Percentiles rank a stretch among this genome's conserved stretches.
Evolutionary conservation across 225 moss, liverwort and hornwort species (phyloP).

Genomic region (Takakia lepidozioides): DNA sequence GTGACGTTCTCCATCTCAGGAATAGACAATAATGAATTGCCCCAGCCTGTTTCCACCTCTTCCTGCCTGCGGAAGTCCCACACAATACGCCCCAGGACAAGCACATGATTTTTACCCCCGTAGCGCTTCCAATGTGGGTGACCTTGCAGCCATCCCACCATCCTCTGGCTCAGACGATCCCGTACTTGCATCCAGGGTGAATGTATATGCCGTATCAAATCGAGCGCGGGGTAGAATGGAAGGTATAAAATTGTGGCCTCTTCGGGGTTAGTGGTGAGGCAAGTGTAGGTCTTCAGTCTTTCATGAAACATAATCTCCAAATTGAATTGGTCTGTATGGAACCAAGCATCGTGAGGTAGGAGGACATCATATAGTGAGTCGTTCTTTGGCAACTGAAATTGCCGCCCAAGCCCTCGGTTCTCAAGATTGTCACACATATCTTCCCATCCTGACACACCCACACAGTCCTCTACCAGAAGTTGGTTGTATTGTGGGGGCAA

Average conservation of each 20-base stretch:
- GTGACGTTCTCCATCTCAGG: slow-evolving; percentile 60
- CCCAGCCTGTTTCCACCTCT: slow-evolving; percentile 20
- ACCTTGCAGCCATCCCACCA: slow-evolving; percentile 41
- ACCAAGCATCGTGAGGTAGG: slow-evolving; percentile 48
- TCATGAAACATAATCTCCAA: slow-evolving; percentile 56
- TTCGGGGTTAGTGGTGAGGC: slow-evolving; percentile 47
- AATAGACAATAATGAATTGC: slow-evolving; percentile 37
- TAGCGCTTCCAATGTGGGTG: slow-evolving; percentile 40
- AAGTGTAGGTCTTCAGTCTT: slow-evolving; percentile 43
- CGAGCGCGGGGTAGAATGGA: slow-evolving; percentile 66
- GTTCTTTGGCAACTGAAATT: slow-evolving; percentile 15
- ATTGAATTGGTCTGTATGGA: slow-evolving; percentile 68
- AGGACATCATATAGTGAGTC: slow-evolving; percentile 22
- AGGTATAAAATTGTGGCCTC: slow-evolving; percentile 65
- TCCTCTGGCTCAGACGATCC: slow-evolving; percentile 27
- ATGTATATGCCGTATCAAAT: slow-evolving; percentile 30
- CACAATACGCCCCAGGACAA: slow-evolving; percentile 58
- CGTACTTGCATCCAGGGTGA: slow-evolving; percentile 12
- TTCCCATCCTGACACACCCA: slow-evolving; percentile 14
- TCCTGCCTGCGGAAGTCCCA: slow-evolving; percentile 62
- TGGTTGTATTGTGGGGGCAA: slow-evolving; percentile 59
- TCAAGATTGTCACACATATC: slow-evolving; percentile 44
- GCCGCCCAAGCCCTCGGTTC: slow-evolving; percentile 50
- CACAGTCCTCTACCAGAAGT: slow-evolving; percentile 33
- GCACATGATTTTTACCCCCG: slow-evolving; percentile 64